Evolutionary conservation across 192 early-diverging fungal genomes (phyloP), one percentile per base, ranked within the genome.

Genomic region (Coemansia sp.): DNA sequence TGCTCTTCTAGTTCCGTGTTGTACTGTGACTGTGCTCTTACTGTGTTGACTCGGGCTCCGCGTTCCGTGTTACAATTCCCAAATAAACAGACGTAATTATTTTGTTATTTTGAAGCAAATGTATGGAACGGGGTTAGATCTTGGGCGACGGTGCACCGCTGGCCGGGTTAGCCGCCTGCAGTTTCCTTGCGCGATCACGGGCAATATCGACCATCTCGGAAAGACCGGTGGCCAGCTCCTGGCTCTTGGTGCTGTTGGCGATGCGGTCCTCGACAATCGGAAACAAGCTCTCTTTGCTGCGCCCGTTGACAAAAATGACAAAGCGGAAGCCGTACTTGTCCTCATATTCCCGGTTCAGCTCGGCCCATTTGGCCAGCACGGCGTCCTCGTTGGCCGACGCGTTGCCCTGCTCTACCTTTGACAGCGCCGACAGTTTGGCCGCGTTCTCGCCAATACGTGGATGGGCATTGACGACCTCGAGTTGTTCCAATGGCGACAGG

Each of bases 381-480:
- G 58, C 64, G 42, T 88, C 84, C 42, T 86, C 81, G 46, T 85
- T 81, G 58, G 71, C 77, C 47, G 84, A 56, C 6, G 66, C 61
- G 15, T 73, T 63, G 14, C 83, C 76, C 71, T 92, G 91, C 61
- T 92, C 91, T 48, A 84, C 84, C 46, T 85, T 68, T 12, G 89
- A 90, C 59, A 89, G 65, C 11, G 85, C 85, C 5, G 91, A 92
- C 31, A 92, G 82, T 31, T 86, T 86, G 17, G 66, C 74, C 25
- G 86, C 85, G 56, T 73, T 83, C 42, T 87, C 89, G 59, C 94
- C 94, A 63, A 96, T 92, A 20, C 91, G 85, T 21, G 94, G 91
- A 67, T 96, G 94, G 2, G 93, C 93, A 70, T 94, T 94, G 64
- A 96, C 86, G 10, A 96, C 84, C 17, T 85, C 85, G 25, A 92